Evolutionary conservation across 495 filamentous ascomycete species (phyloP), one percentile per base, ranked within the genome.

Genomic region (Penicillium silybi): DNA sequence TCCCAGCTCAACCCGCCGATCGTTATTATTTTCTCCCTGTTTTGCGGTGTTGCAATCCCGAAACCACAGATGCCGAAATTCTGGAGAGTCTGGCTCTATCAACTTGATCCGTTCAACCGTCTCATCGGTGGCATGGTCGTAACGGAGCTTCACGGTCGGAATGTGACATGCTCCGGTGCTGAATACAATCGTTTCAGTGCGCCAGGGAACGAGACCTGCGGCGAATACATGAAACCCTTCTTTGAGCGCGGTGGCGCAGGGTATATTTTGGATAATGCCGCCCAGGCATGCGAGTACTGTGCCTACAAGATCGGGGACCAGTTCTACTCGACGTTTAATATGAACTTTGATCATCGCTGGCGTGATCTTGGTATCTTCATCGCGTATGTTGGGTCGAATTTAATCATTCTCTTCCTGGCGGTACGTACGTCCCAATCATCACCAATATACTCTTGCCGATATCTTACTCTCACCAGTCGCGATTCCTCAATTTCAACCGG

Each of bases 21-120:
- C 63, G 84, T 87, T 63, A 85, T 91, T 68, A 81, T 86, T 42
- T 89, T 92, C 63, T 80, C 85, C 8, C 75, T 92, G 0, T 92
- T 95, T 80, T 92, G 87, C 62, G 90, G 90, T 54, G 87, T 92
- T 46, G 82, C 88, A 8, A 85, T 92, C 46, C 88, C 89, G 0
- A 82, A 79, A 23, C 80, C 82, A 0, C 82, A 85, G 58, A 88
- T 95, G 64, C 88, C 88, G 5, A 65, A 62, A 3, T 92, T 91
- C 70, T 96, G 89, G 85, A 77, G 84, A 11, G 74, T 74, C 1
- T 92, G 89, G 89, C 74, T 95, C 17, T 90, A 92, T 68, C 70
- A 90, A 54, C 80, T 95, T 3, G 85, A 90, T 56, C 90, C 90
- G 0, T 93, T 95, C 67, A 92, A 86, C 2, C 83, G 89, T 4